phyloP scores from a whole-genome alignment of 2,329 filamentous ascomycete species.

The Akanthomyces muscarius region DNA sequence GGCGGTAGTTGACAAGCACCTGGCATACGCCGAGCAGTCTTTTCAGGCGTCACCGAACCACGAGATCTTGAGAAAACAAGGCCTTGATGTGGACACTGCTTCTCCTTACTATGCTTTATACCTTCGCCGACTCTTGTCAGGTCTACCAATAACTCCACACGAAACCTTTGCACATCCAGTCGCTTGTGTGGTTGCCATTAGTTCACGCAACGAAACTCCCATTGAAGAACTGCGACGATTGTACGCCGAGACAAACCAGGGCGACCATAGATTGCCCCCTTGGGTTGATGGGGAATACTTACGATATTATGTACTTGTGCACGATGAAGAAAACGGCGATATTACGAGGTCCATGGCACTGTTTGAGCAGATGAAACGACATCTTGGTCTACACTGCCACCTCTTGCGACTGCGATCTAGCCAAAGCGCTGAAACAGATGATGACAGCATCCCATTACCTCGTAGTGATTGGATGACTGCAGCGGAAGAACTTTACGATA shows the following conservation, averaged over 20 bases:
- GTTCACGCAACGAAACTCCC: constrained; percentile 76
- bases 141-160: constrained; percentile 72
- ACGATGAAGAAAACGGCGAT: constrained; percentile 94
- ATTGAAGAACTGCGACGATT: constrained; percentile 82
- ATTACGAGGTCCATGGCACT: constrained; percentile 83
- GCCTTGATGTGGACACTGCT: constrained; percentile 47
- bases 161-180: constrained; percentile 95
- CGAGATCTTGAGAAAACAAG: constrained; percentile 37
- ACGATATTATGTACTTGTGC: constrained; percentile 91
- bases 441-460: constrained; percentile 80
- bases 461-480: constrained; percentile 87
- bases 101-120: constrained; percentile 86
- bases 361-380: constrained; percentile 99
- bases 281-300: constrained; percentile 93
- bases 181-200: constrained; percentile 91
- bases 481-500: constrained; percentile 73
- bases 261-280: constrained; percentile 66
- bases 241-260: constrained; percentile 79
- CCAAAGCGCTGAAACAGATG: constrained; percentile 82
- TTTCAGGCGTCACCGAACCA: constrained; percentile 36
- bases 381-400: constrained; percentile 94
- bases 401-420: constrained; percentile 79
- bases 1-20: constrained; percentile 71
- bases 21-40: constrained; percentile 68
- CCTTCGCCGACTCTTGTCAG: constrained; percentile 76